Evolutionary conservation across 1,284 basidiomycete species (phyloP).

Genomic region (Cutaneotrichosporon cavernicola): DNA sequence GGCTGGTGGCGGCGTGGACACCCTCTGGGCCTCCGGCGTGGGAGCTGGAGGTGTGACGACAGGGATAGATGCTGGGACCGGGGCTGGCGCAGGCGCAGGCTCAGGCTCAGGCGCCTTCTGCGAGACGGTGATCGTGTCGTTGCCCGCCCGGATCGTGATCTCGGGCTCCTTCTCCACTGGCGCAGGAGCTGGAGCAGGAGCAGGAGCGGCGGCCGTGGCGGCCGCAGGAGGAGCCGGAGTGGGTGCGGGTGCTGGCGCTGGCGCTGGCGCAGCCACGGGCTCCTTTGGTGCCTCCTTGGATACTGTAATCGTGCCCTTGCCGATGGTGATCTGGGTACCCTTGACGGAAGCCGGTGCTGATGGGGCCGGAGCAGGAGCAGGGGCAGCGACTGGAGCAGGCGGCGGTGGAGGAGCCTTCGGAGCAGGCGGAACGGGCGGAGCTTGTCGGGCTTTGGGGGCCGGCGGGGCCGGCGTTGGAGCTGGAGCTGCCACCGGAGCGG

Average conservation of each 20-base stretch:
- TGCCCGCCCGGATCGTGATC: not conserved
- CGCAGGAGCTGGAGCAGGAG: not conserved
- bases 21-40: not conserved
- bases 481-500: not conserved
- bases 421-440: not conserved
- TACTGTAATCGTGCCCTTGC: not conserved
- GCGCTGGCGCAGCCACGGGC: not conserved
- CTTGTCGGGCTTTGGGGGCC: not conserved
- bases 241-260: not conserved
- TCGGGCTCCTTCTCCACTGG: not conserved
- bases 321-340: not conserved
- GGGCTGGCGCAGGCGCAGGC: not conserved
- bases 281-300: constrained; percentile 2
- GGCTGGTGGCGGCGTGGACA: not conserved
- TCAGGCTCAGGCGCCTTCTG: not conserved
- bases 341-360: not conserved
- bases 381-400: not conserved
- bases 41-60: not conserved
- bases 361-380: not conserved
- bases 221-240: not conserved
- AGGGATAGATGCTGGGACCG: not conserved
- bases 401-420: not conserved
- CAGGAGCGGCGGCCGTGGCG: not conserved
- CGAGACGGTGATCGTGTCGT: not conserved
- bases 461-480: not conserved